Base-by-base conservation (phyloP, 2,329 filamentous ascomycete genomes). In the Colletotrichum sp. region DNA sequence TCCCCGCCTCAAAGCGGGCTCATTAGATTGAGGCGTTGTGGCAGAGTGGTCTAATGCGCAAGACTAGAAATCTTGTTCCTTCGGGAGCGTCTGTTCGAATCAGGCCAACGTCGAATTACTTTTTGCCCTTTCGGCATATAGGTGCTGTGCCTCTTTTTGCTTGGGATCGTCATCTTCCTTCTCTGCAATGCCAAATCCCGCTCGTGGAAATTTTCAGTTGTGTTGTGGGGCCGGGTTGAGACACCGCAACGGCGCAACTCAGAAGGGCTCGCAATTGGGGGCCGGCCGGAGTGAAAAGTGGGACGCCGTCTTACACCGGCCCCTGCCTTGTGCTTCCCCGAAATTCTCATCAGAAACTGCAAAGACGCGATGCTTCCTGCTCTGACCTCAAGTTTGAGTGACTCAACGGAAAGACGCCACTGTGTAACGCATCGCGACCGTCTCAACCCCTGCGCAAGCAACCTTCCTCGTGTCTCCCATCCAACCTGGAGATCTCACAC, bases 41-140 rank as follows among this genome's bases (percentile, higher is more conserved):
- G 71, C 71, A 73, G 71, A 64, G 62, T 64, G 62, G 62, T 64
- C 62, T 64, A 64, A 64, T 64, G 62, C 62, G 62, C 62, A 64
- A 64, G 62, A 64, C 62, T 64, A 64, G 62, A 64, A 64, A 64
- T 64, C 62, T 64, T 64, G 62, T 64, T 64, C 62, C 62, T 64
- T 64, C 62, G 62, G 62, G 62, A 64, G 62, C 62, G 62, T 64
- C 62, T 64, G 62, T 64, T 64, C 62, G 62, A 64, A 64, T 64
- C 62, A 64, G 62, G 62, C 62, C 62, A 64, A 64, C 62, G 62
- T 64, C 62, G 62, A n/a, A 0, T 28, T 5, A 3, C 13, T 13
- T 64, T 64, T 64, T 64, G 32, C 24, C 5, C 24, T 26, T 26
- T 24, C 24, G 24, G 24, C 24, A 24, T 24, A 24, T 24, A 24